Conservation (phyloP, 805 yeast species). For the Candida quercuum region DNA sequence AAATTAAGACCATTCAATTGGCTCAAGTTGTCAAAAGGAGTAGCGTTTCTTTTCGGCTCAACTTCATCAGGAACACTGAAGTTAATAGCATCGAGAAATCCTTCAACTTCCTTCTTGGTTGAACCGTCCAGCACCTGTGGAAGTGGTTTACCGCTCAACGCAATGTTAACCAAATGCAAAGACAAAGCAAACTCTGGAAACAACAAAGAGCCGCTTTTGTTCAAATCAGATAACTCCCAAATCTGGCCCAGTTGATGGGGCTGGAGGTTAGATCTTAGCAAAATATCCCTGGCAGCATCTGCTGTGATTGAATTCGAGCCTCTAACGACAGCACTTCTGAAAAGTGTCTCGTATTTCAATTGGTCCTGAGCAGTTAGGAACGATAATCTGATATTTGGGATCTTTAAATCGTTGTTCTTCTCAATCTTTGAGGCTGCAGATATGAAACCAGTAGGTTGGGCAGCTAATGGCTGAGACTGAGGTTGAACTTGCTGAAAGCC, state of each 20-base stretch:
- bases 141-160: conserved; percentile 70
- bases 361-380: conserved; percentile 86
- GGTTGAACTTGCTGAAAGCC: conserved; percentile 15
- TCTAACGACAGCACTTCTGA: conserved; percentile 66
- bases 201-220: conserved; percentile 74
- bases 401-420: conserved; percentile 54
- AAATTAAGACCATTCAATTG: conserved; percentile 31
- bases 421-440: conserved; percentile 25
- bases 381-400: conserved; percentile 73
- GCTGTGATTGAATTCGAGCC: conserved; percentile 52
- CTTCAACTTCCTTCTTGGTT: conserved; percentile 76
- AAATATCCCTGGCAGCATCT: conserved; percentile 69
- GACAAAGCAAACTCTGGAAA: conserved; percentile 95
- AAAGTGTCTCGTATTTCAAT: conserved; percentile 77
- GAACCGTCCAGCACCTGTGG: conserved; percentile 70
- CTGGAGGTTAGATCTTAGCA: conserved; percentile 72
- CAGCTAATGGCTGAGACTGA: conserved; percentile 27
- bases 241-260: conserved; percentile 76
- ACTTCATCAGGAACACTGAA: conserved; percentile 69
- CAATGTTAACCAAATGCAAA: conserved; percentile 77
- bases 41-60: conserved; percentile 21
- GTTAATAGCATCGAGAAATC: conserved; percentile 85
- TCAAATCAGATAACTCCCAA: conserved; percentile 90
- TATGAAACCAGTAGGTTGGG: conserved; percentile 38
- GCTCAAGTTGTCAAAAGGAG: conserved; percentile 36